Evolutionary conservation across 164 flowering plant species (phyloP), one percentile per base, ranked within the genome.

Genomic region (Vitis cinerea): DNA sequence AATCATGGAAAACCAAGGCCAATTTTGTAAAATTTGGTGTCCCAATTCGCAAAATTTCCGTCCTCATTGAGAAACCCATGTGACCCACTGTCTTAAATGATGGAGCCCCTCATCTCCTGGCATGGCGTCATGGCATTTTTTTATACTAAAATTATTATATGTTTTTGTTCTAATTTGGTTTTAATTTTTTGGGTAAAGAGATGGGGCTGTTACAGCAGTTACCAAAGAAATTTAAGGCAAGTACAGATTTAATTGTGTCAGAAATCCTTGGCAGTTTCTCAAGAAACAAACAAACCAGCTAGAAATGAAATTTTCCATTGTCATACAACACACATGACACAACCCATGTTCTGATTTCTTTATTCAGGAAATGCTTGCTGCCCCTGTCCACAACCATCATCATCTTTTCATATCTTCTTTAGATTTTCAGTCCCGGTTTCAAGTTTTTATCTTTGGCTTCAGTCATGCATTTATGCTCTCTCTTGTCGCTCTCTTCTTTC

Each of bases 21-120:
- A 49, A 8, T 57, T 58, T 11, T 8, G 69, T 50, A 37, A 37
- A 37, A 37, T 37, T 37, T 37, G 44, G 44, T 37, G 44, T 3
- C 44, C 44, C 44, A 4, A 37, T 37, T 37, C 0, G 44, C 7
- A 37, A 37, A 37, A 37, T 37, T 37, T 37, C 7, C 44, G 7
- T 4, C 44, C 27, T 0, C 7, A 37, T 37, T 3, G 80, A 71
- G 84, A 81, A 66, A 10, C 29, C 66, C 87, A 84, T 82, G 87
- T 84, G 79, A 56, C 76, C 79, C 74, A 73, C 71, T 74, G 44
- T 57, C 70, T 10, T 74, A 67, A 72, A 81, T 79, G 64, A 79
- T 79, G 78, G 72, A 77, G 50, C 31, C 60, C 50, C 44, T 37
- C 67, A 50, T 57, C 50, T 59, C 78, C 66, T 23, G 27, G 27